Base-by-base conservation (phyloP, 2,329 filamentous ascomycete species). In the Chaetomiaceae sp. region DNA sequence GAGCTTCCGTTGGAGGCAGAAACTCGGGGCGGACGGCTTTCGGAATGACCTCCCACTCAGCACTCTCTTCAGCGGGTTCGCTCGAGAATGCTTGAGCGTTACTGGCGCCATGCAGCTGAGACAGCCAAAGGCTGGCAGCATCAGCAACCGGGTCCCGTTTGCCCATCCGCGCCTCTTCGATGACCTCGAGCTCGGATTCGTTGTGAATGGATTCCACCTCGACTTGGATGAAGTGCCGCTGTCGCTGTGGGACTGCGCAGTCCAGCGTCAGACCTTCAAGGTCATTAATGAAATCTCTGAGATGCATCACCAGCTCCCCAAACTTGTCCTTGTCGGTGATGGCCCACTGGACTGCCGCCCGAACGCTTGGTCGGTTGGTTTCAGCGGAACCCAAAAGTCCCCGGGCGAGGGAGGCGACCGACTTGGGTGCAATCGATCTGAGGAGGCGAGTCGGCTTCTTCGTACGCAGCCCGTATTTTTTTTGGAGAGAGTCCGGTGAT, bases 221-320 rank as follows among this genome's bases (percentile, higher is more conserved):
- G 4, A 14, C 45, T 12, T n/a, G 35, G 27, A 48, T 41, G 8
- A 48, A 10, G 1, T 39, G 23, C 10, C 35, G 13, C 13, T 48
- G 35, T 2, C 34, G 37, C 8, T 41, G 23, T 3, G 9, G 19
- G 14, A 40, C 35, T 14, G 33, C 16, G 1, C 40, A 5, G 5
- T 17, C 23, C 4, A 23, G 5, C 1, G 45, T 48, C 3, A 48
- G 13, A 3, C 12, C 25, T 19, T 48, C 35, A 8, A 48, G 37
- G 14, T 41, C 35, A 10, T 48, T 35, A 25, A n/a, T 48, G 16
- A 48, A 41, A 16, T 48, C 35, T 12, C 34, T 39, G 5, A 48
- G 19, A n/a, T 48, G 23, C 12, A 31, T 10, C 14, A 48, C 37
- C 16, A 41, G 14, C 4, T 31, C 45, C 2, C 35, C 30, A n/a